phyloP scores from a whole-genome alignment of 352 stramenopile genomes.

The Phytophthora chlamydospora region DNA sequence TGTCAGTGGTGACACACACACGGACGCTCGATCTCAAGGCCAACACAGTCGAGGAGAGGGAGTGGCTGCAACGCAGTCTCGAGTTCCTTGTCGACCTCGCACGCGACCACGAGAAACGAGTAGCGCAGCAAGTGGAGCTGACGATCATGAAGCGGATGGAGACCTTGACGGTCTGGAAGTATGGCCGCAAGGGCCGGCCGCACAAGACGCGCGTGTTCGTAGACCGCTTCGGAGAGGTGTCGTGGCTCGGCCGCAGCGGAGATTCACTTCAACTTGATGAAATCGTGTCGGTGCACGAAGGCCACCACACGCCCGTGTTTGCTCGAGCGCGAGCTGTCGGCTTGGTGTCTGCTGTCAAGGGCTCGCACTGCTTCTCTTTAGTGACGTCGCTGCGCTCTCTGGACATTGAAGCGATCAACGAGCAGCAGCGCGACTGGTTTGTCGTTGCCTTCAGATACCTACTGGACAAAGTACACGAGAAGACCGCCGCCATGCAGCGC shows the following conservation, averaged over 20 bases:
- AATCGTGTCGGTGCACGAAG: conserved; percentile 60
- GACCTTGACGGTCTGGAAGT: conserved; percentile 72
- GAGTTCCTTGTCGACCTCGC: conserved; percentile 76
- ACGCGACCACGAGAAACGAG: conserved; percentile 70
- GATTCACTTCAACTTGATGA: conserved; percentile 83
- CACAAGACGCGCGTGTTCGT: conserved; percentile 87
- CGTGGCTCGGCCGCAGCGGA: conserved; percentile 78
- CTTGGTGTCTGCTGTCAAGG: conserved; percentile 34
- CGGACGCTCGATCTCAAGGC: conserved; percentile 82
- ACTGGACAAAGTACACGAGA: conserved; percentile 87
- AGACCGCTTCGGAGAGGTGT: conserved; percentile 85
- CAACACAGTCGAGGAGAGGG: conserved; percentile 65
- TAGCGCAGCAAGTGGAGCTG: conserved; percentile 81
- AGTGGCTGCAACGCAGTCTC: conserved; percentile 82
- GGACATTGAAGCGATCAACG: conserved; percentile 76
- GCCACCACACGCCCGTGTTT: conserved; percentile 74
- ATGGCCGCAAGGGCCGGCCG: conserved; percentile 72
- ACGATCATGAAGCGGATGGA: conserved; percentile 89
- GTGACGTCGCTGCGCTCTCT: conserved; percentile 67
- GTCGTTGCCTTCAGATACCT: conserved; percentile 88
- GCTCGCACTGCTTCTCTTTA: conserved; percentile 71
- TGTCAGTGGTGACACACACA: conserved; percentile 77
- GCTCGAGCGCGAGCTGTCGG: conserved; percentile 45
- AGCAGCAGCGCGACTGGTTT: conserved; percentile 85
- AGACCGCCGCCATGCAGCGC: conserved; percentile 74